Evolutionary conservation across 2,329 filamentous ascomycete genomes (phyloP).

Genomic region (Apiospora arundinis): DNA sequence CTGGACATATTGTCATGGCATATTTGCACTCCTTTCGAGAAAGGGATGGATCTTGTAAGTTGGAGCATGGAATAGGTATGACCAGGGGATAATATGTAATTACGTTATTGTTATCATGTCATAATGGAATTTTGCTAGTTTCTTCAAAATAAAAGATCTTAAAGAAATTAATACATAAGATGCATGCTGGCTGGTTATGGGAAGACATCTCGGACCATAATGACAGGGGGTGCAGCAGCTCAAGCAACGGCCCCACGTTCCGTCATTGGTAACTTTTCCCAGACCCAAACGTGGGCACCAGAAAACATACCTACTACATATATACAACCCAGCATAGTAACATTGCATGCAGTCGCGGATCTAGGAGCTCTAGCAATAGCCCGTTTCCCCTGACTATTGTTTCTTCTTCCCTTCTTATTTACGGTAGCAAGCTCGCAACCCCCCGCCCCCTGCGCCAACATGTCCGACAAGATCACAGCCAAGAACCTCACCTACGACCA

Average conservation of each 20-base stretch:
- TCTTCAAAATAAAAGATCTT: too few relatives aligned
- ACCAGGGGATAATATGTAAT: too few relatives aligned
- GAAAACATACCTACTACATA: too few relatives aligned
- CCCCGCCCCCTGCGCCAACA: neutral
- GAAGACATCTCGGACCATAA: neutral
- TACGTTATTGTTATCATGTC: neutral
- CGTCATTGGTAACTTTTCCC: neutral
- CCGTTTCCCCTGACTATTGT: neutral
- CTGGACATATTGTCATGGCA: neutral
- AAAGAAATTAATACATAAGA: too few relatives aligned
- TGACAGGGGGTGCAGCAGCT: neutral
- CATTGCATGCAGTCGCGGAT: neutral
- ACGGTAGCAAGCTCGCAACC: neutral
- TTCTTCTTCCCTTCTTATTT: neutral
- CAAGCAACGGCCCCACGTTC: neutral
- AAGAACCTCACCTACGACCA: slow-evolving; percentile 73
- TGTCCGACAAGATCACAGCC: slow-evolving; percentile 68
- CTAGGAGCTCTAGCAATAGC: neutral
- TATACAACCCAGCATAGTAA: too few relatives aligned
- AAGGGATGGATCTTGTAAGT: too few relatives aligned
- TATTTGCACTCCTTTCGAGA: too few relatives aligned
- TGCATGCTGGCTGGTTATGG: neutral
- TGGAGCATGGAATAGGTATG: too few relatives aligned
- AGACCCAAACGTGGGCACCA: neutral
- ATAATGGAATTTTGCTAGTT: neutral